A percentile compares a stretch with the other conserved stretches of the same genome.
These are phyloP conservation scores for Esteya vermicola DNA, from an alignment of 2,329 filamentous ascomycete species.

Conservation along the genomic window DNA sequence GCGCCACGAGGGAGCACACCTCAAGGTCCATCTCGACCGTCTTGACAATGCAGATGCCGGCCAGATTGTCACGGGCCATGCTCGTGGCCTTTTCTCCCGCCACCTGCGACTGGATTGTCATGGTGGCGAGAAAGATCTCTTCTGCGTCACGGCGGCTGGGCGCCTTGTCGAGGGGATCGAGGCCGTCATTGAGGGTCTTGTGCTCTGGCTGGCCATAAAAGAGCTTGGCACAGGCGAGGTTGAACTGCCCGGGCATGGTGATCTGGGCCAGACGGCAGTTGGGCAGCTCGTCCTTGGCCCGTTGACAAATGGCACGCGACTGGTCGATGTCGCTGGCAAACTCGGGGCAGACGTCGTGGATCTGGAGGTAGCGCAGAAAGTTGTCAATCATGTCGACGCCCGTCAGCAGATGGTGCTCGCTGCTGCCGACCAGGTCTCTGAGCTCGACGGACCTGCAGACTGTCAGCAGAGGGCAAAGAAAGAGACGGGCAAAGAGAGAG, in stretches of 20 bases:
- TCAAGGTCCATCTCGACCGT: conserved; percentile 45
- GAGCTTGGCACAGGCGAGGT: conserved; percentile 56
- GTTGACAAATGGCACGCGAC: conserved; percentile 52
- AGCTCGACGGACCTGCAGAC: neutral
- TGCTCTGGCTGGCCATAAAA: conserved; percentile 32
- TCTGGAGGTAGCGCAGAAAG: conserved; percentile 76
- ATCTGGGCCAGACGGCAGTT: conserved; percentile 35
- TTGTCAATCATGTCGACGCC: conserved; percentile 61
- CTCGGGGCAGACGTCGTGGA: conserved; percentile 78
- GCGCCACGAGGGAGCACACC: conserved; percentile 35
- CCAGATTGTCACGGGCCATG: conserved; percentile 12
- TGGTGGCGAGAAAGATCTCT: conserved; percentile 26
- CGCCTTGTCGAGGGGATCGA: conserved; percentile 13
- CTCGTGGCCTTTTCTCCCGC: conserved; percentile 18
- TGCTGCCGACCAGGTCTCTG: conserved; percentile 38
- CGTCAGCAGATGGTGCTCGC: conserved; percentile 37
- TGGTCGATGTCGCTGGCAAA: conserved; percentile 51
- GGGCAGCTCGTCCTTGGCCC: conserved; percentile 53
- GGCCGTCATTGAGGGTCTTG: conserved; percentile 12
- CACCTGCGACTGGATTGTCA: conserved; percentile 23
- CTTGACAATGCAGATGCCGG: conserved; percentile 24
- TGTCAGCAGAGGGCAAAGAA: no score
- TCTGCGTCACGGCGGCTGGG: conserved; percentile 27
- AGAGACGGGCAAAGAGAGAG: no score
- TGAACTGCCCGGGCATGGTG: conserved; percentile 64